Evolutionary conservation across 208 protist genomes (phyloP).

Genomic region (Leishmania lainsoni): DNA sequence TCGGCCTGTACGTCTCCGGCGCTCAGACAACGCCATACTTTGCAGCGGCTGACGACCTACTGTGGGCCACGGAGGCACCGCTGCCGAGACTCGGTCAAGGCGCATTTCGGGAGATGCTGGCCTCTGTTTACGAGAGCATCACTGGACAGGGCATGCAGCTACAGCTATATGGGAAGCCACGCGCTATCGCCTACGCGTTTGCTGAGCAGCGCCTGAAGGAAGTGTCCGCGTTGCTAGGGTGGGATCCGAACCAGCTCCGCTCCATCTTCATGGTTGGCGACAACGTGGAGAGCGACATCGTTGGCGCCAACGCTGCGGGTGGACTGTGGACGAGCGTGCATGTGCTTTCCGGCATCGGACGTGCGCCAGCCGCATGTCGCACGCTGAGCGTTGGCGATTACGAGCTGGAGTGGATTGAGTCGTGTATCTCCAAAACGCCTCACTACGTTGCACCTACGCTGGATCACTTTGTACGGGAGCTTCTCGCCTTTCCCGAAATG

Average conservation of each 20-base stretch:
- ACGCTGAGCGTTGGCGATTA: slow-evolving; percentile 57
- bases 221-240: slow-evolving; percentile 51
- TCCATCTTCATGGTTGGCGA: slow-evolving; percentile 90
- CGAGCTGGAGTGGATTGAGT: slow-evolving; percentile 80
- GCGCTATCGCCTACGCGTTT: slow-evolving; percentile 80
- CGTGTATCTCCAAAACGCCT: slow-evolving; percentile 52
- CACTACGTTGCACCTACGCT: slow-evolving; percentile 89
- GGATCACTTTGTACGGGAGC: slow-evolving; percentile 87
- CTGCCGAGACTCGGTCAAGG: slow-evolving; percentile 81
- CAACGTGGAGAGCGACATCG: slow-evolving; percentile 84
- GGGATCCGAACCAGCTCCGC: slow-evolving; percentile 54
- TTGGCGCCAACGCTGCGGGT: slow-evolving; percentile 82
- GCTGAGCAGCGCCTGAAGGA: slow-evolving; percentile 61
- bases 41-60: slow-evolving; percentile 68
- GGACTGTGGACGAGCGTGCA: slow-evolving; percentile 79
- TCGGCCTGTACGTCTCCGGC: slow-evolving; percentile 55
- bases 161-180: slow-evolving; percentile 84
- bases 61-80: slow-evolving; percentile 72
- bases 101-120: slow-evolving; percentile 84
- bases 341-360: slow-evolving; percentile 73
- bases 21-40: slow-evolving; percentile 78
- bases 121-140: slow-evolving; percentile 77
- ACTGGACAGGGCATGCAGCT: slow-evolving; percentile 70
- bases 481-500: slow-evolving; percentile 74
- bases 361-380: slow-evolving; percentile 58